These are phyloP conservation scores for Malbranchea cinnamomea DNA, from an alignment of 2,329 filamentous ascomycete species.

Conservation along the genomic window DNA sequence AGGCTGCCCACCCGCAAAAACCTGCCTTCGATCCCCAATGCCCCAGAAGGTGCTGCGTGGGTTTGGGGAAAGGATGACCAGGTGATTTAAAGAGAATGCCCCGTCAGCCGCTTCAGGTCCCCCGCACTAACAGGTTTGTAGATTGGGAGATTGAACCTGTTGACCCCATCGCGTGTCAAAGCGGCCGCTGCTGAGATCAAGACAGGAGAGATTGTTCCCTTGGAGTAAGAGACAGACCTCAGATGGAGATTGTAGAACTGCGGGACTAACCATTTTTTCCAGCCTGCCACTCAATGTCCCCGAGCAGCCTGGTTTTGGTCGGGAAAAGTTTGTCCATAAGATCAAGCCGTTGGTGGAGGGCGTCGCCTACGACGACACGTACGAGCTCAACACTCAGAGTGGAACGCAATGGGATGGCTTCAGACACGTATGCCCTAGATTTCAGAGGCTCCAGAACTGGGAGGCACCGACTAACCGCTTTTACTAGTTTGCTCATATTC, in stretches of 20 bases:
- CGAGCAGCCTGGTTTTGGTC: constrained; percentile 36
- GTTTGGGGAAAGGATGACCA: constrained; percentile 44
- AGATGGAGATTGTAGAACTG: not conserved
- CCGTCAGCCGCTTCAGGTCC: no score
- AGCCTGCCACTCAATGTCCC: constrained; percentile 38
- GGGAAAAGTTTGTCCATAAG: constrained; percentile 39
- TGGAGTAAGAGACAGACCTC: constrained; percentile 29
- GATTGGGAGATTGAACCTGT: constrained; percentile 37
- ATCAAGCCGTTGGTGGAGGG: constrained; percentile 31
- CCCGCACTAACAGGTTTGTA: constrained; percentile 6
- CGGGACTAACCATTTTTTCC: not conserved
- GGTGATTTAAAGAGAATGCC: constrained; percentile 19
- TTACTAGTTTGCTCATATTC: constrained; percentile 23
- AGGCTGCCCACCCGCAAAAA: constrained; percentile 40
- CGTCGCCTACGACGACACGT: constrained; percentile 30
- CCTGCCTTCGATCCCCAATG: constrained; percentile 36
- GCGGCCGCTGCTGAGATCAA: constrained; percentile 38
- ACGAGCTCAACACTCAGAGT: constrained; percentile 34
- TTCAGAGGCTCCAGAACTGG: not conserved
- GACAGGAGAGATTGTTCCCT: constrained; percentile 40
- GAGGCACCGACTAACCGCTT: not conserved
- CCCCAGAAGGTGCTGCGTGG: constrained; percentile 43
- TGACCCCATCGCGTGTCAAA: constrained; percentile 40
- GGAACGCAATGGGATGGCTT: constrained; percentile 38
- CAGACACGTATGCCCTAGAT: constrained; percentile 24